A percentile compares a stretch with the other conserved stretches of the same genome.
phyloP scores from a whole-genome alignment of 768 basidiomycete species.

The Austroboletus eburneus region DNA sequence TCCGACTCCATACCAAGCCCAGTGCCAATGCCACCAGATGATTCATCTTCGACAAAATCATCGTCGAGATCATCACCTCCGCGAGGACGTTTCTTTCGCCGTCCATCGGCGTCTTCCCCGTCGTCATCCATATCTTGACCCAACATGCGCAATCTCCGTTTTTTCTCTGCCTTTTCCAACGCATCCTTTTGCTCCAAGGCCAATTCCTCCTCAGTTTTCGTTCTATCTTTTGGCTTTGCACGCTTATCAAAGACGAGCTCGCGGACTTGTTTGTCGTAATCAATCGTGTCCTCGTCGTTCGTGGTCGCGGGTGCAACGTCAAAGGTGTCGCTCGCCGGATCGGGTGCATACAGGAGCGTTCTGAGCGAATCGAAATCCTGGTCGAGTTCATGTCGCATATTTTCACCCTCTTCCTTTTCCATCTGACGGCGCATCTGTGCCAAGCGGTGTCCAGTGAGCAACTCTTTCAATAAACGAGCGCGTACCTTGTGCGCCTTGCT shows the following conservation, averaged over 20 bases:
- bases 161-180: conserved; percentile 81
- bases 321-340: conserved; percentile 40
- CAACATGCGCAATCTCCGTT: conserved; percentile 76
- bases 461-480: background rate
- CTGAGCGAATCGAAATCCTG: conserved; percentile 80
- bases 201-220: conserved; percentile 94
- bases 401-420: conserved; percentile 81
- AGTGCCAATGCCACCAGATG: conserved; percentile 28
- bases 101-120: conserved; percentile 43
- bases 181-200: conserved; percentile 84
- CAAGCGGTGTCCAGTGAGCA: background rate
- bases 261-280: conserved; percentile 91
- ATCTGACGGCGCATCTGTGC: conserved; percentile 82
- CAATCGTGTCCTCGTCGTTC: conserved; percentile 36
- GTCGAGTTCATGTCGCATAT: conserved; percentile 84
- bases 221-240: conserved; percentile 90
- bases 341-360: conserved; percentile 60
- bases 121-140: conserved; percentile 73
- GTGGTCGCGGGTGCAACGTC: background rate
- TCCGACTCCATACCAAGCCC: conserved; percentile 39
- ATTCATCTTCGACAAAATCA: conserved; percentile 57
- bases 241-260: conserved; percentile 92
- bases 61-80: conserved; percentile 92
- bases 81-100: conserved; percentile 46
- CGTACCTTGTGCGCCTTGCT: conserved; percentile 91